Percentiles rank a stretch among this genome's conserved stretches.
Evolutionary conservation across 2,329 filamentous ascomycete genomes (phyloP).

Genomic region (Scedosporium dehoogii): DNA sequence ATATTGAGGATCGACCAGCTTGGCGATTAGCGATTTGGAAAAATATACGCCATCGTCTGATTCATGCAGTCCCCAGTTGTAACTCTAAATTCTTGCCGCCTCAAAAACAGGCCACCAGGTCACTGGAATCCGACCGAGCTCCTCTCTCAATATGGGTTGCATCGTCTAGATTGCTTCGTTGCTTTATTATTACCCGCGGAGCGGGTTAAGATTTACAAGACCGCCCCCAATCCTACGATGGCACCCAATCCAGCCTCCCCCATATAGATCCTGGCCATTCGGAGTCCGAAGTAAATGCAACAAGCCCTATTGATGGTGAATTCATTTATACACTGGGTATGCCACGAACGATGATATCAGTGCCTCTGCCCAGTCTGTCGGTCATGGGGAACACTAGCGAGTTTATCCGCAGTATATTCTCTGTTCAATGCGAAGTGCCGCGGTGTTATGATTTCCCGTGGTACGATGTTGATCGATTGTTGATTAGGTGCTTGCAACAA

Average conservation of each 20-base stretch:
- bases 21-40: too few relatives aligned
- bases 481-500: too few relatives aligned
- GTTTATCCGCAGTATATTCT: too few relatives aligned
- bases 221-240: background rate
- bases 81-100: background rate
- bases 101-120: background rate
- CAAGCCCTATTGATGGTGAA: background rate
- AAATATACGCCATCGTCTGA: background rate
- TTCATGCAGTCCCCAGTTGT: background rate
- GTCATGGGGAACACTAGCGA: too few relatives aligned
- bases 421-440: too few relatives aligned
- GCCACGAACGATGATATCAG: too few relatives aligned
- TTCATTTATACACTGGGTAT: background rate
- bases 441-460: too few relatives aligned
- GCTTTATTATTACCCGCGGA: background rate
- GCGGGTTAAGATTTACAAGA: background rate
- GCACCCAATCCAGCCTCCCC: background rate
- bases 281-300: background rate
- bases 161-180: background rate
- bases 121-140: background rate
- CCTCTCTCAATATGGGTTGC: background rate
- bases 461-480: too few relatives aligned
- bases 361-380: too few relatives aligned
- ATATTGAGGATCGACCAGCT: background rate
- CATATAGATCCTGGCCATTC: background rate